phyloP scores from a whole-genome alignment of 140 eudicot species.

The Ambrosia hybrid region DNA sequence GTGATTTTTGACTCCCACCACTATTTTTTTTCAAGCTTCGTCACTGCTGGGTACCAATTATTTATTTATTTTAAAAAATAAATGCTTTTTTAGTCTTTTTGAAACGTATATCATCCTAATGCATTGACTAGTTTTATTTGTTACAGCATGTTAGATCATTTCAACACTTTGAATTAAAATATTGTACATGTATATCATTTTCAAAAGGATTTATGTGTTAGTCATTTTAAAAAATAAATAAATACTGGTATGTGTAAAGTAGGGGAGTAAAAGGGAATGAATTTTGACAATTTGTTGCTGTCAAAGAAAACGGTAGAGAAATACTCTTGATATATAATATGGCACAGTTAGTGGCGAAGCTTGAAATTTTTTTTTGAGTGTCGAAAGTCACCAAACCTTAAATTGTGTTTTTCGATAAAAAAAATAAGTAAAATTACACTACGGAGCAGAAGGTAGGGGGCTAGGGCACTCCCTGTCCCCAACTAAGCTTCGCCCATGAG shows the following conservation, averaged over 20 bases:
- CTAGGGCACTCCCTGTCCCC: too few species aligned
- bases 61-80: too few species aligned
- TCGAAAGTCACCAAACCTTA: too few species aligned
- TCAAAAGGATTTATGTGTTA: background rate
- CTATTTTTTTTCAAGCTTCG: too few species aligned
- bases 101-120: background rate
- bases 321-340: background rate
- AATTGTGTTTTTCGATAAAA: too few species aligned
- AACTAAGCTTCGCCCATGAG: too few species aligned
- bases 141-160: slow-evolving; percentile 9
- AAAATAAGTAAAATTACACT: too few species aligned
- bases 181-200: background rate
- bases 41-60: background rate
- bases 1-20: too few species aligned
- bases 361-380: too few species aligned
- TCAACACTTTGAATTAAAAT: background rate
- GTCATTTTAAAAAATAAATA: slow-evolving; percentile 2
- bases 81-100: too few species aligned
- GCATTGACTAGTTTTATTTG: background rate
- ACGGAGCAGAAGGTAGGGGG: too few species aligned
- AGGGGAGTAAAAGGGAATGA: slow-evolving; percentile 8
- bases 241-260: slow-evolving; percentile 4
- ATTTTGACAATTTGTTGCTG: slow-evolving; percentile 14
- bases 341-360: background rate
- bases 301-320: background rate